Evolutionary conservation across 345 rosid genomes (phyloP), one percentile per base, ranked within the genome.

Genomic region (Nephelium lappaceum): DNA sequence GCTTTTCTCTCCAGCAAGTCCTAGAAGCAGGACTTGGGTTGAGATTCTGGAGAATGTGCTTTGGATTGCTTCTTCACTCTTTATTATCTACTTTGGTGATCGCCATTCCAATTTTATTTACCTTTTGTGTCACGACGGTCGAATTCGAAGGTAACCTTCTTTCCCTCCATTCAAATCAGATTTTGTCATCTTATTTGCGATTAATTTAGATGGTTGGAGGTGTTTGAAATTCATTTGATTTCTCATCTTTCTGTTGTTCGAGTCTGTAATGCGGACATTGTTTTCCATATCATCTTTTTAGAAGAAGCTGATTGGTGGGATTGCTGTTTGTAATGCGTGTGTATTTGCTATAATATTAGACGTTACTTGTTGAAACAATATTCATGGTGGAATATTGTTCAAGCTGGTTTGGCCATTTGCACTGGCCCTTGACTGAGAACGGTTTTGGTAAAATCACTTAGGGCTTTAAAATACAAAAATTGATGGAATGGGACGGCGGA

Each of bases 1-100:
- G 8, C 89, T 89, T 42, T 86, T 87, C 19, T 83, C 93, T 1
- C 76, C 86, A 0, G 61, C 84, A 63, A 81, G 62, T 43, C 89
- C 88, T 5, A 81, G 87, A 64, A 73, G 55, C 78, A 84, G 87
- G 81, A 86, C 93, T 0, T 92, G 97, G 96, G 73, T 83, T 41
- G 95, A 90, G 90, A 76, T 93, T 81, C 36, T 89, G 72, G 99
- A 92, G 89, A 89, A 89, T 80, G 82, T 86, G 64, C 91, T 95
- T 77, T 95, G 99, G 99, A 87, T 93, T 77, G 93, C 88, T 36
- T 93, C 97, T 71, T 93, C 96, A 0, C 42, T 89, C 19, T 92
- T 93, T 83, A 87, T 95, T 62, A 77, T 92, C 77, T 92, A 95
- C 80, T 95, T 86, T 77, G 99, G 98, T 62, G 98, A 95, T 71